phyloP scores from a whole-genome alignment of 1,284 basidiomycete genomes.

The Melampsora larici-populina region DNA sequence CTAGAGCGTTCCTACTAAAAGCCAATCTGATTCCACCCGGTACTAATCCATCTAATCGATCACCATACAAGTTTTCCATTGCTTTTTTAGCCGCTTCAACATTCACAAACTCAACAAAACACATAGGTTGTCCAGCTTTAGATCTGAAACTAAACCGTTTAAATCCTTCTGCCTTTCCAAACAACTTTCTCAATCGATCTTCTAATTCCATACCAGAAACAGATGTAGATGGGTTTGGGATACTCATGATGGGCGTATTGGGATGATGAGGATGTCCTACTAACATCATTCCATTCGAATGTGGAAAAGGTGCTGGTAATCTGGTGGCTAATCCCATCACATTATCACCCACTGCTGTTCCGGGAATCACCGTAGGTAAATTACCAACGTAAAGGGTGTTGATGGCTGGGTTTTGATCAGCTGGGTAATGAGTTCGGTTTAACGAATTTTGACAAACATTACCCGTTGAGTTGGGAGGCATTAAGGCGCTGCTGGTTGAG shows the following conservation, averaged over 20 bases:
- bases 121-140: conserved; percentile 95
- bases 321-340: conserved; percentile 43
- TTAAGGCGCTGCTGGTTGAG: not conserved
- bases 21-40: conserved; percentile 92
- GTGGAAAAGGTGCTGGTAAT: conserved; percentile 46
- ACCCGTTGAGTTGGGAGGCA: not conserved
- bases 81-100: conserved; percentile 78
- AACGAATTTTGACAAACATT: not conserved
- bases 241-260: not conserved
- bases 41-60: conserved; percentile 80
- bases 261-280: not conserved
- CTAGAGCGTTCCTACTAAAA: conserved; percentile 91
- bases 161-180: conserved; percentile 74
- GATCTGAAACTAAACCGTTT: conserved; percentile 89
- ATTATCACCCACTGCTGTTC: conserved; percentile 30
- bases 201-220: conserved; percentile 68
- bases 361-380: conserved; percentile 60
- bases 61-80: conserved; percentile 83
- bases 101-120: conserved; percentile 86
- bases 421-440: conserved; percentile 58
- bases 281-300: conserved; percentile 43
- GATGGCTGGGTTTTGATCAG: conserved; percentile 88
- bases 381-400: conserved; percentile 95
- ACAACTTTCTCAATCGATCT: conserved; percentile 75
- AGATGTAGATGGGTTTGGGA: conserved; percentile 49